Percentiles rank a stretch among this genome's conserved stretches.
Evolutionary conservation across 1,139 yeast species (phyloP).

Genomic region (Candida neerlandica): DNA sequence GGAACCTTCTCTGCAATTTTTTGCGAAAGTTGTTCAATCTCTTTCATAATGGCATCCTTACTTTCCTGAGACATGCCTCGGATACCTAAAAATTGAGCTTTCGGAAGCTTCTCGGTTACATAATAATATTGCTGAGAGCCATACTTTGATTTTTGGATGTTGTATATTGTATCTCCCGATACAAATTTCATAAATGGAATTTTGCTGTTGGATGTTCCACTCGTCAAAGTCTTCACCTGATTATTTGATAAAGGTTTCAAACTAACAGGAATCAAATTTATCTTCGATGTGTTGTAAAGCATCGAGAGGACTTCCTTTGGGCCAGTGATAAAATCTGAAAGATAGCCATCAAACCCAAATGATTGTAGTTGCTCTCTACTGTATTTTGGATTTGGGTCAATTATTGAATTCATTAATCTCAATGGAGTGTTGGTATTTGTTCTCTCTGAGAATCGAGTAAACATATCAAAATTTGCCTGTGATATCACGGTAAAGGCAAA

Average conservation of each 20-base stretch:
- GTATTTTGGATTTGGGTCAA: conserved; percentile 19
- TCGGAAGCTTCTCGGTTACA: conserved; percentile 36
- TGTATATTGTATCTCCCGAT: conserved; percentile 58
- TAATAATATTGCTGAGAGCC: conserved; percentile 56
- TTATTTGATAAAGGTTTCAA: conserved; percentile 39
- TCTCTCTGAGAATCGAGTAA: conserved; percentile 33
- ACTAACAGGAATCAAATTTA: conserved; percentile 69
- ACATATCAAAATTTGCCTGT: conserved; percentile 23
- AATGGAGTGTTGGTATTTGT: conserved; percentile 39
- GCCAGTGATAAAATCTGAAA: conserved; percentile 72
- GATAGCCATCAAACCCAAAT: conserved; percentile 78
- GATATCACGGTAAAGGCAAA: conserved; percentile 49
- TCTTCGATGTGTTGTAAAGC: conserved; percentile 61
- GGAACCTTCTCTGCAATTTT: conserved; percentile 9
- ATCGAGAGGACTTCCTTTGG: conserved; percentile 74
- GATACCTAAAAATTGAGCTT: conserved; percentile 41
- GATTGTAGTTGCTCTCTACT: conserved; percentile 36
- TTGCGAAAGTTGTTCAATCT: conserved; percentile 1
- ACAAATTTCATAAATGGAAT: conserved; percentile 57
- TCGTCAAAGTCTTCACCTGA: conserved; percentile 42
- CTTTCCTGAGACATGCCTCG: conserved; percentile 47
- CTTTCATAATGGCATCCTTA: conserved; percentile 23
- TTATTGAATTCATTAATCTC: conserved; percentile 26
- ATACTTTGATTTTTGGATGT: conserved; percentile 56
- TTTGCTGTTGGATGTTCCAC: conserved; percentile 32